Base-by-base conservation (phyloP, 768 basidiomycete species). In the Trametes coccinea region DNA sequence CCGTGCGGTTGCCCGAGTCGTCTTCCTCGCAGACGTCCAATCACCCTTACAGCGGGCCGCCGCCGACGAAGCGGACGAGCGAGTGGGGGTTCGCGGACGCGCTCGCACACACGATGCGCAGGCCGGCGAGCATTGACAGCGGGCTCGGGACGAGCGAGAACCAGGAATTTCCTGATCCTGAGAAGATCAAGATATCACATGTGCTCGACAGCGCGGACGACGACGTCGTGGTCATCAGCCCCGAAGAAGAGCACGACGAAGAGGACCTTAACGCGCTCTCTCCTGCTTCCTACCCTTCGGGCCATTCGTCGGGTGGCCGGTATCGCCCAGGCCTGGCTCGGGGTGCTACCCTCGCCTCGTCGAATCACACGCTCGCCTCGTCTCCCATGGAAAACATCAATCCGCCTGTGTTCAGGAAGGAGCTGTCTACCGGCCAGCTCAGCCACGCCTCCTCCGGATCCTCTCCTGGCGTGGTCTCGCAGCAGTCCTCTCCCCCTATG, bases 41-140 rank as follows among this genome's bases (percentile, higher is more conserved):
- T 50, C 65, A 71, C 48, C 62, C 72, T 5, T 72, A 72, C 45
- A 63, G 49, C 22, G 22, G 1, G 22, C 22, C 22, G 1, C 66
- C 67, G 4, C 55, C 61, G 45, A 67, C 75, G n/a, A 81, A 62
- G 80, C 83, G 72, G 79, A 74, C 52, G 40, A 72, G 71, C 56
- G 71, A 72, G 29, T 82, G 85, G 43, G 86, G 84, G 10, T 80
- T 90, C 7, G 87, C 83, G 8, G 87, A 89, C 61, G 83, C 84
- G 16, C 76, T 92, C 39, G 81, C 80, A 2, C 81, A 82, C 66
- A 72, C 68, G 75, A 80, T 59, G 75, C 75, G 45, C 61, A 64
- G 71, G 64, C 47, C 59, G 39, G 49, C 58, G 14, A 76, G 74
- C 55, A 62, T 62, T 2, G 81, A 82, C 59, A 83, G 81, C 50